phyloP scores from a whole-genome alignment of 371 early-diverging fungal species.

The Batkoa obscura region DNA sequence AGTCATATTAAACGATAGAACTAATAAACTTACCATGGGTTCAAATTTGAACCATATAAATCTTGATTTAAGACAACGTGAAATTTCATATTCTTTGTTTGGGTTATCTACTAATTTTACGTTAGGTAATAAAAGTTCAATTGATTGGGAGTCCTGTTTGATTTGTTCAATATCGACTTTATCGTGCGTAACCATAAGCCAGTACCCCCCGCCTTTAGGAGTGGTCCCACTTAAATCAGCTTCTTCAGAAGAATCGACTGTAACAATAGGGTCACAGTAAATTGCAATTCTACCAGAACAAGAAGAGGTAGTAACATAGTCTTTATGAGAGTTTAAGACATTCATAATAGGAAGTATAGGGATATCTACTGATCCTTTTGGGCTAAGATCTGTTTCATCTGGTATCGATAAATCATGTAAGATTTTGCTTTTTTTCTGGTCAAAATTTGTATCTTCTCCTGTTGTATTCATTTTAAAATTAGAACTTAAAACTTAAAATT shows the following conservation, averaged over 20 bases:
- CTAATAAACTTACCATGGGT: slow-evolving; percentile 25
- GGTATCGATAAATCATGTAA: not conserved
- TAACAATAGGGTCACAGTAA: slow-evolving; percentile 23
- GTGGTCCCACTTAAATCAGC: slow-evolving; percentile 7
- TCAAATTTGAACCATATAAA: slow-evolving; percentile 38
- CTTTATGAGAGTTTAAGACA: slow-evolving; percentile 23
- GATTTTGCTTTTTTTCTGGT: not conserved
- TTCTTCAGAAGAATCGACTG: slow-evolving; percentile 6
- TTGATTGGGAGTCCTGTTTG: not conserved
- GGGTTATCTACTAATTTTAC: too few relatives aligned
- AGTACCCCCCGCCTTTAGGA: slow-evolving; percentile 24
- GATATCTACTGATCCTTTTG: slow-evolving; percentile 39
- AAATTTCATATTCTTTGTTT: too few relatives aligned
- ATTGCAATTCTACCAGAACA: slow-evolving; percentile 37
- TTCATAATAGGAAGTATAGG: slow-evolving; percentile 31
- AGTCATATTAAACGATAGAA: too few relatives aligned
- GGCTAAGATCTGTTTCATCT: slow-evolving; percentile 6
- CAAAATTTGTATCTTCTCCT: not conserved
- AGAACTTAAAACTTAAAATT: too few relatives aligned
- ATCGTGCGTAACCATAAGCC: slow-evolving; percentile 38
- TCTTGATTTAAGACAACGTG: too few relatives aligned
- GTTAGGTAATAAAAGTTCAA: slow-evolving; percentile 1
- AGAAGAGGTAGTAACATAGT: slow-evolving; percentile 37
- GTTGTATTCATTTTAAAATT: too few relatives aligned
- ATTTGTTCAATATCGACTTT: slow-evolving; percentile 19